Evolutionary conservation across 2,329 filamentous ascomycete species (phyloP), one percentile per base, ranked within the genome.

Genomic region (Colletotrichum abscissum): DNA sequence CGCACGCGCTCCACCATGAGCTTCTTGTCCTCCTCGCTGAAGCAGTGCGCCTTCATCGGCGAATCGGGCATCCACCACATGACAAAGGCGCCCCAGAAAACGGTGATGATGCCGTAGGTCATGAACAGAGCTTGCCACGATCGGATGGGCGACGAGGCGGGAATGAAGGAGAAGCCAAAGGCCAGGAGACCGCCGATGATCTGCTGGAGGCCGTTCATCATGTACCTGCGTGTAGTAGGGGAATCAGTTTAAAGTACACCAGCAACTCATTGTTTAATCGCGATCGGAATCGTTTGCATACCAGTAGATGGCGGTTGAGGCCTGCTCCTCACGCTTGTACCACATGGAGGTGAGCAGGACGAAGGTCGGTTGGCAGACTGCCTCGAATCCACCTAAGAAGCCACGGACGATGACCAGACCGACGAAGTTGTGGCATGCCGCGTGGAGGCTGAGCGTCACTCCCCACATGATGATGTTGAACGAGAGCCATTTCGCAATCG

Each of bases 11-110:
- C 80, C 9, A 84, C 78, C 68, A 81, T 77, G 42, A 84, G 76
- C 11, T 78, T 76, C 55, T 84, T 84, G 46, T 86, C 80, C 24
- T 82, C 81, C 12, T 83, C 80, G n/a, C 78, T 82, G 38, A 88
- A 80, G 73, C 89, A 89, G 30, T 82, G 84, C 3, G 88, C 87
- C 66, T 86, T 87, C 63, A 85, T 83, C 0, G 89, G 88, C 55
- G 83, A 85, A 75, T 90, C 87, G 0, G 87, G 87, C 24, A 90
- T 81, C 75, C 80, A 83, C 74, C 80, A 80, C 11, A 80, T 79
- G 63, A 85, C 80, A 16, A 84, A 79, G 26, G 80, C 63, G 19
- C 81, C 82, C 78, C 79, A 83, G 4, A 77, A 71, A 9, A 78
- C 78, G 3, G 82, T 86, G 1, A 80, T 73, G 4, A 80, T 74